These are phyloP conservation scores for Beta vulgaris DNA, from an alignment of 148 eudicot species.

Conservation along the genomic window DNA sequence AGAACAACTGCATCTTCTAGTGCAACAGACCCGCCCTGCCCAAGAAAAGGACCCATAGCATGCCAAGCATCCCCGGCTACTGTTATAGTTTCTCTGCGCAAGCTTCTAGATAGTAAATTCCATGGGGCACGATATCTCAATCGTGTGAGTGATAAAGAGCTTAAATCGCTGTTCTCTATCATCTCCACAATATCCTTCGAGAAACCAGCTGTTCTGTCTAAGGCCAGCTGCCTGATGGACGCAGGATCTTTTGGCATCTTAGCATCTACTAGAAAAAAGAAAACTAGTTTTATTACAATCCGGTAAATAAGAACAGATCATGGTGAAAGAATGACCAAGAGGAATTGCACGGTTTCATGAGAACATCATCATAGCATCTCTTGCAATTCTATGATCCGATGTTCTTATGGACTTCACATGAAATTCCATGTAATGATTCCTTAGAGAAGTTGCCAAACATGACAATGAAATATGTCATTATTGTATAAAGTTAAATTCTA, in stretches of 20 bases:
- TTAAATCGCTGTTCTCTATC: slow-evolving; percentile 33
- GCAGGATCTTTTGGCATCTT: slow-evolving; percentile 32
- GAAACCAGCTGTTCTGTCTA: slow-evolving; percentile 25
- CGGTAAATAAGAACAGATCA: neutral
- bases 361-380: too few relatives aligned
- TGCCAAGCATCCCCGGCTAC: slow-evolving; percentile 76
- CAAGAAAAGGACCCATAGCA: slow-evolving; percentile 69
- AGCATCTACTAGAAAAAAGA: slow-evolving; percentile 25
- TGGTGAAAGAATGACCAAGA: too few relatives aligned
- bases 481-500: too few relatives aligned
- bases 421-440: too few relatives aligned
- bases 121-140: slow-evolving; percentile 58
- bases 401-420: too few relatives aligned
- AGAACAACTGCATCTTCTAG: slow-evolving; percentile 66
- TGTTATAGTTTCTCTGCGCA: slow-evolving; percentile 37
- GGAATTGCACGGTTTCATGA: too few relatives aligned
- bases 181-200: slow-evolving; percentile 34
- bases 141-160: slow-evolving; percentile 37
- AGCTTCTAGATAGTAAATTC: slow-evolving; percentile 40
- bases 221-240: slow-evolving; percentile 31
- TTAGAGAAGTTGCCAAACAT: too few relatives aligned
- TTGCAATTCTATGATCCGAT: too few relatives aligned
- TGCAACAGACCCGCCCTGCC: slow-evolving; percentile 67
- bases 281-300: neutral
- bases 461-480: too few relatives aligned